Percentiles rank a stretch among this genome's conserved stretches.
These are phyloP conservation scores for Ricinus communis DNA, from an alignment of 345 rosid genomes.

Conservation along the genomic window DNA sequence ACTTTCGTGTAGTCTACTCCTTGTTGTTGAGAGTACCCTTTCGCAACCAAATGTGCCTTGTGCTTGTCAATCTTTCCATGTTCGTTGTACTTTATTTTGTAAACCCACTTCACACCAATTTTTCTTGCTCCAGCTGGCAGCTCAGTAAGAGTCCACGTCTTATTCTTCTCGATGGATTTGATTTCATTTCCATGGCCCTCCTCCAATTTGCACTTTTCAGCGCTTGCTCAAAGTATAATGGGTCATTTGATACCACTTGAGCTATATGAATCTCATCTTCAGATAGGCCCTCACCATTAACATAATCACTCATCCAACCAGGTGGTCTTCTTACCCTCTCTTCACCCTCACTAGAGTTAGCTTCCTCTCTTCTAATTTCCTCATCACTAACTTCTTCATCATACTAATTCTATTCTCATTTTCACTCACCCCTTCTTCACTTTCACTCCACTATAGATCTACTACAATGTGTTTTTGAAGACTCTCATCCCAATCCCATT, in stretches of 20 bases:
- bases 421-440: not conserved
- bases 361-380: too few relatives aligned
- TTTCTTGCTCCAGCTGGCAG: not conserved
- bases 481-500: not conserved
- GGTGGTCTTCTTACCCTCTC: not conserved
- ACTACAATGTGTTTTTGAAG: not conserved
- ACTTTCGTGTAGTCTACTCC: too few relatives aligned
- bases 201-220: not conserved
- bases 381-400: not conserved
- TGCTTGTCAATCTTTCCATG: too few relatives aligned
- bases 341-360: not conserved
- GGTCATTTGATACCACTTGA: not conserved
- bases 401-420: not conserved
- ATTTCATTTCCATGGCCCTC: not conserved
- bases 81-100: too few relatives aligned
- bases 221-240: not conserved
- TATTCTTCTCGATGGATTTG: not conserved
- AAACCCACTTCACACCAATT: not conserved
- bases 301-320: not conserved
- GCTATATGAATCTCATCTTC: not conserved
- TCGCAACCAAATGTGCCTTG: too few relatives aligned
- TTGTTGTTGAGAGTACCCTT: too few relatives aligned
- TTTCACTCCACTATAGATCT: not conserved
- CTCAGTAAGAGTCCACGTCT: not conserved
- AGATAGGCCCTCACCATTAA: not conserved